These are phyloP conservation scores for Hypomyces rosellus DNA, from an alignment of 2,329 filamentous ascomycete species.

Conservation along the genomic window DNA sequence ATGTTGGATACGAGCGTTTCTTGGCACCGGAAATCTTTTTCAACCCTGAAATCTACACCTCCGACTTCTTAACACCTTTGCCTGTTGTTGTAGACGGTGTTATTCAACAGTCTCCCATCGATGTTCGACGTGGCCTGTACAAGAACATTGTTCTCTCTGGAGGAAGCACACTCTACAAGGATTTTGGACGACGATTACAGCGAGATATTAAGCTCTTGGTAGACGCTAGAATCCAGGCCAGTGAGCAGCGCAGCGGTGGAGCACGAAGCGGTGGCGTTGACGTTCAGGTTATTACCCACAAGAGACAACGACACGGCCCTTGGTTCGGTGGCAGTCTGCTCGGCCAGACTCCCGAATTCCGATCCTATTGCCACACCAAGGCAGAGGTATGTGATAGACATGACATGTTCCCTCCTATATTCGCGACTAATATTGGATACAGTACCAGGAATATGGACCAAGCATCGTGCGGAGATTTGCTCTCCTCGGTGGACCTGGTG, in stretches of 20 bases:
- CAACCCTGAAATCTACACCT: conserved; percentile 99
- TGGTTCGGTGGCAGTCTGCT: conserved; percentile 98
- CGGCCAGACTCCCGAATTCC: conserved; percentile 96
- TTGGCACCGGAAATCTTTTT: conserved; percentile 98
- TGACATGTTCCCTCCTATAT: not conserved
- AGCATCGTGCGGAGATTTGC: conserved; percentile 94
- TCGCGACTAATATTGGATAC: conserved; percentile 22
- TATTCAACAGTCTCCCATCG: conserved; percentile 95
- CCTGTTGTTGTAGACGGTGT: conserved; percentile 92
- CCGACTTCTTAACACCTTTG: conserved; percentile 92
- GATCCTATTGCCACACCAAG: conserved; percentile 97
- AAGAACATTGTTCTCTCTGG: conserved; percentile 99
- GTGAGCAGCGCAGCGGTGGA: conserved; percentile 84
- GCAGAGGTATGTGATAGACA: conserved; percentile 48
- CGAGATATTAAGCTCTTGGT: conserved; percentile 95
- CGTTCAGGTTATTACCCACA: conserved; percentile 95
- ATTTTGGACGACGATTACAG: conserved; percentile 93
- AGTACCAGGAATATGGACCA: conserved; percentile 94
- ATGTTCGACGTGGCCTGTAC: conserved; percentile 93
- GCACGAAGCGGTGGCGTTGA: conserved; percentile 91
- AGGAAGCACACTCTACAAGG: conserved; percentile 95
- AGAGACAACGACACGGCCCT: conserved; percentile 91
- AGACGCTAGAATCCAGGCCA: conserved; percentile 85
- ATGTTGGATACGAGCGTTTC: conserved; percentile 97
- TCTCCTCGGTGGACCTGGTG: conserved; percentile 83